Evolutionary conservation across 2,329 filamentous ascomycete genomes (phyloP).

Genomic region (Sarocladium oryzae): DNA sequence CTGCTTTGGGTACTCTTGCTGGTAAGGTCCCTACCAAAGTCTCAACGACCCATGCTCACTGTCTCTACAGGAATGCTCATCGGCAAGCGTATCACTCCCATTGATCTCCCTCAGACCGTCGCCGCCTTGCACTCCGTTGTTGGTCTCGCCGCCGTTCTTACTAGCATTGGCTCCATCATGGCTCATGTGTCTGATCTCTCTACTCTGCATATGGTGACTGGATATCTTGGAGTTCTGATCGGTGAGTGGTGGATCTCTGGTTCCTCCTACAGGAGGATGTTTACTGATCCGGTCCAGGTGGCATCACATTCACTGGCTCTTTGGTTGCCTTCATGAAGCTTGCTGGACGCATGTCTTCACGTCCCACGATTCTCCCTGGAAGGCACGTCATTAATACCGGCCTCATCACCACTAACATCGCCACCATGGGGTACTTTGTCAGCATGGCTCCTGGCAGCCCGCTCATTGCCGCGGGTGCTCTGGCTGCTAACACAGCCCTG

Average conservation of each 20-base stretch:
- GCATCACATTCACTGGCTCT: constrained; percentile 85
- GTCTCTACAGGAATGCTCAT: constrained; percentile 59
- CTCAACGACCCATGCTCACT: constrained; percentile 8
- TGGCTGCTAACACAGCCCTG: constrained; percentile 68
- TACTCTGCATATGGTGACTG: constrained; percentile 76
- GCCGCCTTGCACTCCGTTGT: constrained; percentile 87
- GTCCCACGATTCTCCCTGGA: constrained; percentile 65
- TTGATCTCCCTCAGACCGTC: constrained; percentile 81
- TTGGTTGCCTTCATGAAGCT: constrained; percentile 88
- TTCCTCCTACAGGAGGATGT: no score
- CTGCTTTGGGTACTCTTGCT: constrained; percentile 61
- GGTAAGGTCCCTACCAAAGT: constrained; percentile 28
- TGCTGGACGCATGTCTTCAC: constrained; percentile 73
- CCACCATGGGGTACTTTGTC: constrained; percentile 78
- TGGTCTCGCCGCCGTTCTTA: constrained; percentile 80
- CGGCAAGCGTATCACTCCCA: constrained; percentile 80
- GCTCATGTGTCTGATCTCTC: constrained; percentile 63
- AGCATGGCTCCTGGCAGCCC: constrained; percentile 76
- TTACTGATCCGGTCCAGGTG: constrained; percentile 34
- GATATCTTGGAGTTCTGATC: constrained; percentile 80
- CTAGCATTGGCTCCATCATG: constrained; percentile 82
- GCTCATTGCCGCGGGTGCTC: constrained; percentile 68
- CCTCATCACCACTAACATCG: constrained; percentile 68
- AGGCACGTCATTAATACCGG: constrained; percentile 69
- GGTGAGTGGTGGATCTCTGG: constrained; percentile 35